phyloP scores from a whole-genome alignment of 1,284 basidiomycete species.

The Boletus hoseneyae region DNA sequence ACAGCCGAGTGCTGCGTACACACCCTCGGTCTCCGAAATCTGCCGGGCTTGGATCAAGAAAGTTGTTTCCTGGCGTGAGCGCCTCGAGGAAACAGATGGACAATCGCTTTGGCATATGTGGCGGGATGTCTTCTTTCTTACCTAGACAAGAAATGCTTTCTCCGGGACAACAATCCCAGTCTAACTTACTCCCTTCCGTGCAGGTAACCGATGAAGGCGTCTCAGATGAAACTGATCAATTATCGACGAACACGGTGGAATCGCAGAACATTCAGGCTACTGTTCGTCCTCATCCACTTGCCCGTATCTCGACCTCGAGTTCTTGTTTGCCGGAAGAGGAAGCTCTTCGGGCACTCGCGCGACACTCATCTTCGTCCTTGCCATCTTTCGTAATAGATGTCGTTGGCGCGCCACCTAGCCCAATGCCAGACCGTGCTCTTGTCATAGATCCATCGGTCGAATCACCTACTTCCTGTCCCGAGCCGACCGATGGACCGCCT shows the following conservation, averaged over 20 bases:
- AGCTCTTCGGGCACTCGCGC: constrained; percentile 13
- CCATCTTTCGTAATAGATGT: constrained; percentile 1
- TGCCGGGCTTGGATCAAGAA: constrained; percentile 6
- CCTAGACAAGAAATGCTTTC: constrained; percentile 7
- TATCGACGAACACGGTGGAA: not conserved
- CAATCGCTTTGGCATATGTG: not conserved
- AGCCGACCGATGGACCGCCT: constrained; percentile 14
- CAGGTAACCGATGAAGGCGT: not conserved
- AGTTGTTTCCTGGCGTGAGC: constrained; percentile 9
- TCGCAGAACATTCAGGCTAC: not conserved
- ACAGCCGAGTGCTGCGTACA: constrained; percentile 13
- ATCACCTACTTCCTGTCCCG: constrained; percentile 20
- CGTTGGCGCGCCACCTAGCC: not conserved
- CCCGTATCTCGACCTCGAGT: constrained; percentile 24
- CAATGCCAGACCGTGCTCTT: not conserved
- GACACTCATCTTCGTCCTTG: constrained; percentile 4
- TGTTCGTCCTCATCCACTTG: constrained; percentile 17
- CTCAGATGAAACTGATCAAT: not conserved
- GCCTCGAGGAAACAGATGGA: not conserved
- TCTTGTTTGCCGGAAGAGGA: constrained; percentile 22
- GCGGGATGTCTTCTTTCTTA: constrained; percentile 10
- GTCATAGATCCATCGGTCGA: not conserved
- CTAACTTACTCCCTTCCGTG: not conserved
- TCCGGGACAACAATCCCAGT: not conserved
- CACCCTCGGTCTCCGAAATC: constrained; percentile 11